Conservation (phyloP, 768 basidiomycete species). For the Leccinum boreale region DNA sequence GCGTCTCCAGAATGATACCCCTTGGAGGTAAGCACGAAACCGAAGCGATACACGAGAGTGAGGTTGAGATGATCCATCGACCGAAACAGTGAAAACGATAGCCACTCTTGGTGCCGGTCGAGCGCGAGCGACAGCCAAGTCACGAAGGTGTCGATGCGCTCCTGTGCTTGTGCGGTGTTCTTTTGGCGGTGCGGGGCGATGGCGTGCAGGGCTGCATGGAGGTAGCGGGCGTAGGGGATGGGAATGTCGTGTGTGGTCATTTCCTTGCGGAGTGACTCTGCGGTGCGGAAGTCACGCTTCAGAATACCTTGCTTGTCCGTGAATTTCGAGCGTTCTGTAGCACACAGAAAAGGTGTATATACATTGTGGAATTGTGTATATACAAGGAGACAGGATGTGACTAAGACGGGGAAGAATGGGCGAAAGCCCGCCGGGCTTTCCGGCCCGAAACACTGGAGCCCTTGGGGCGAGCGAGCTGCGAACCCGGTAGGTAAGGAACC, state of each 20-base stretch:
- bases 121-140: conserved; percentile 47
- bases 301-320: too few species aligned
- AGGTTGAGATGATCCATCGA: too few species aligned
- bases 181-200: conserved; percentile 22
- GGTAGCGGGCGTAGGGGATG: conserved; percentile 39
- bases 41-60: too few species aligned
- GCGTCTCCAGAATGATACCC: neutral
- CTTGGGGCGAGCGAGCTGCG: too few species aligned
- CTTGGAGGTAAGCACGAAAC: too few species aligned
- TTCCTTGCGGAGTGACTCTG: conserved; percentile 38
- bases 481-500: neutral
- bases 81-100: conserved; percentile 12
- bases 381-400: too few species aligned
- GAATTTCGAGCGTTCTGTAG: too few species aligned
- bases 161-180: conserved; percentile 14
- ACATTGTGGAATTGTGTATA: too few species aligned
- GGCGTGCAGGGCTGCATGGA: conserved; percentile 33
- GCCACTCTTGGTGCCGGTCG: conserved; percentile 17
- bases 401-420: too few species aligned
- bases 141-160: conserved; percentile 26
- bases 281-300: conserved; percentile 21
- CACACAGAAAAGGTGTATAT: too few species aligned
- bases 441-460: too few species aligned
- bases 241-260: conserved; percentile 35
- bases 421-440: too few species aligned